A percentile compares a stretch with the other conserved stretches of the same genome.
These are phyloP conservation scores for Solanum chaucha DNA, from an alignment of 257 asterid species.

Conservation along the genomic window DNA sequence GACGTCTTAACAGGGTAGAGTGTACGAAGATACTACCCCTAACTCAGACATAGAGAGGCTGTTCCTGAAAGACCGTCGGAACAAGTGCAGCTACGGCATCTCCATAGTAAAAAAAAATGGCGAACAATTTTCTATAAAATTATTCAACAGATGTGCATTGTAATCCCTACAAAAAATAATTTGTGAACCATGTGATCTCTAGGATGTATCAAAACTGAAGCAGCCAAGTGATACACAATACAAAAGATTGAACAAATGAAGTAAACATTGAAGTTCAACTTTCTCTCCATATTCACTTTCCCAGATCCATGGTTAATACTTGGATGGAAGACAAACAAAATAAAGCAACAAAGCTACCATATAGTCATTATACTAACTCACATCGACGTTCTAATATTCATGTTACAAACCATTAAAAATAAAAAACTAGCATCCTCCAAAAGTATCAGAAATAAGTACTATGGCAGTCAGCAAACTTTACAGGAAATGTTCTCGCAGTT, in stretches of 20 bases:
- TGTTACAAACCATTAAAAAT: neutral
- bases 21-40: neutral
- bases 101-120: neutral
- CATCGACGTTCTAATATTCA: neutral
- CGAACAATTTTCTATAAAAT: neutral
- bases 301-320: neutral
- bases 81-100: neutral
- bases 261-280: neutral
- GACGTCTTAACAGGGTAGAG: no score
- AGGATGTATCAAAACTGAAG: neutral
- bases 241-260: neutral
- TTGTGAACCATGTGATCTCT: neutral
- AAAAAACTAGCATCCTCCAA: neutral
- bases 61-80: rapidly evolving
- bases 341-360: neutral
- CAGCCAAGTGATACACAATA: neutral
- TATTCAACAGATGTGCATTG: neutral
- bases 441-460: neutral
- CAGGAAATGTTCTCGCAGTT: neutral
- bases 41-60: neutral
- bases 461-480: neutral
- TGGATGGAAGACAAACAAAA: neutral
- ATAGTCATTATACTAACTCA: neutral
- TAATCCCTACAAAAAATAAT: neutral
- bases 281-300: neutral